Base-by-base conservation (phyloP, 176 grass and related monocot species). In the Phragmites australis region DNA sequence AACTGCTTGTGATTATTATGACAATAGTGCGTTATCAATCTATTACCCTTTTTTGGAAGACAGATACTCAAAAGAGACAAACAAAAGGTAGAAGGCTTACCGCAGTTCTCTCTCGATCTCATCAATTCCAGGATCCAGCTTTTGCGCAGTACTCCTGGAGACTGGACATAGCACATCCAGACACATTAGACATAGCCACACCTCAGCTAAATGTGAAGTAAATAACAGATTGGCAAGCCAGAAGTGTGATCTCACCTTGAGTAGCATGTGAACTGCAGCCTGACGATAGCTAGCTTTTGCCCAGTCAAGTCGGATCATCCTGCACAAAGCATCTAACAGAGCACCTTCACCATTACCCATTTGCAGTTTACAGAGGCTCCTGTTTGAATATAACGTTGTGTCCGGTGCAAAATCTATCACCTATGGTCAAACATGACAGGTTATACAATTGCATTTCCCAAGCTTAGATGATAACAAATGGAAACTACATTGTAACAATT, bases 211-310 rank as follows among this genome's bases (percentile, higher is more conserved):
- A 82, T 21, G 29, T 27, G 2, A 54, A 56, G 23, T 32, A 79
- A 72, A 45, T 46, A 51, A 80, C 26, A 68, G 18, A 47, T 26
- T 71, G 63, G 46, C 26, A 72, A 25, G 54, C n/a, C 47, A 63
- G 25, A 84, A 5, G 9, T 5, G 13, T 42, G 22, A 25, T 42
- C 64, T 72, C 49, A 82, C 83, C 61, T 90, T 65, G 17, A 90
- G 81, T 69, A 87, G 54, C 68, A 74, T 83, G 27, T 57, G 56
- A 77, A 53, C 85, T 18, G 85, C 44, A 25, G 54, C 83, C 29
- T 82, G 48, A 13, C 71, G 88, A 62, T 90, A 90, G 72, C 79
- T 78, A 60, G 83, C 70, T 73, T 90, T 90, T 48, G 62, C 76
- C 72, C 88, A 86, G 34, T 82, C 34, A 56, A 78, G 83, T 17